phyloP scores from a whole-genome alignment of 106 monocot species.

The Acorus gramineus region DNA sequence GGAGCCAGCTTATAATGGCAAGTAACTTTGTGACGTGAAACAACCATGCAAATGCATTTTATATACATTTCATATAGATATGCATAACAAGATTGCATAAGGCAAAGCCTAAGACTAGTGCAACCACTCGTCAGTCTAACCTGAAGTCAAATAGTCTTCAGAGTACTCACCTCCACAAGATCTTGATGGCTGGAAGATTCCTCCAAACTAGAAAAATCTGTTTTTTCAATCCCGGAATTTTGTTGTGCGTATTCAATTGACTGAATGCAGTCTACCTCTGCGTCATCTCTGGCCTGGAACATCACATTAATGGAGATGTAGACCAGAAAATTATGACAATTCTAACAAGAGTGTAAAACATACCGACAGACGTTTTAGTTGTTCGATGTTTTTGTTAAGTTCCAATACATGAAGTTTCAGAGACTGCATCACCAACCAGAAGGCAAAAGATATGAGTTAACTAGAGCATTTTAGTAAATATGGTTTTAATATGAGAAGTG shows the following conservation, averaged over 20 bases:
- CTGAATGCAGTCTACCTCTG: background rate
- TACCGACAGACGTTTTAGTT: conserved; percentile 45
- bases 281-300: conserved; percentile 20
- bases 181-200: conserved; percentile 9
- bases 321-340: background rate
- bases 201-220: background rate
- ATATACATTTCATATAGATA: too few species aligned
- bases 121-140: too few species aligned
- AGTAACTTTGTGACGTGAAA: too few species aligned
- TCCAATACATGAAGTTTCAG: conserved; percentile 88
- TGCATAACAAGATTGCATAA: too few species aligned
- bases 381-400: conserved; percentile 54
- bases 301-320: too few species aligned
- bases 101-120: too few species aligned
- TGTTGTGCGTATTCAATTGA: conserved; percentile 5
- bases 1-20: too few species aligned
- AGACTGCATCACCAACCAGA: conserved; percentile 35
- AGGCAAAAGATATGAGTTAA: background rate
- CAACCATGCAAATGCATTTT: too few species aligned
- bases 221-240: conserved; percentile 3
- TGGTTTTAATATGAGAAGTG: background rate
- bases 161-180: background rate
- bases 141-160: too few species aligned
- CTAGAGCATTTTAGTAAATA: background rate
- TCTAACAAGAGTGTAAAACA: conserved; percentile 1